Evolutionary conservation across 768 basidiomycete genomes (phyloP).

Genomic region (Serendipita vermifera): DNA sequence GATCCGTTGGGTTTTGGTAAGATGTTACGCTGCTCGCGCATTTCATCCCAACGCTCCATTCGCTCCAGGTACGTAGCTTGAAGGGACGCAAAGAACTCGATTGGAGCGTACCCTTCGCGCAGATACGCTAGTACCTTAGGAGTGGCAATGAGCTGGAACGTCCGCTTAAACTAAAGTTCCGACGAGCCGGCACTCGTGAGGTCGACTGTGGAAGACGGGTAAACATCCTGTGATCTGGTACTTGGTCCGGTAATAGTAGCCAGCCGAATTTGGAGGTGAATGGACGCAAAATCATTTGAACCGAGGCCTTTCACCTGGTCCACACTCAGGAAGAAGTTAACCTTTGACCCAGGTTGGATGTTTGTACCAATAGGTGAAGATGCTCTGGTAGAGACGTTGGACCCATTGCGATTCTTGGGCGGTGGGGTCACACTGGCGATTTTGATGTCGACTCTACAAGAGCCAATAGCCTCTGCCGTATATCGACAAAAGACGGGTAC

Average conservation of each 20-base stretch:
- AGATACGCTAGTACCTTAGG: constrained; percentile 61
- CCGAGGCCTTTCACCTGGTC: constrained; percentile 83
- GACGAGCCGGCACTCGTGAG: constrained; percentile 57
- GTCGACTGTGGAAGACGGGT: constrained; percentile 61
- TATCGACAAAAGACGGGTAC: constrained; percentile 89
- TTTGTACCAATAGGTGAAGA: constrained; percentile 54
- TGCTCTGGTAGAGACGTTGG: constrained; percentile 46
- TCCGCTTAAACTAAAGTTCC: constrained; percentile 71
- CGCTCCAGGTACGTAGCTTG: constrained; percentile 76
- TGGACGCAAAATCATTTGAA: constrained; percentile 72
- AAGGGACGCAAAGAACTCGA: constrained; percentile 82
- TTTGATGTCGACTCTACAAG: constrained; percentile 77
- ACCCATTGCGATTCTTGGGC: constrained; percentile 46
- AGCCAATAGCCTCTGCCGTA: constrained; percentile 90
- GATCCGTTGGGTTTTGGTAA: constrained; percentile 9
- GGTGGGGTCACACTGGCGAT: constrained; percentile 57
- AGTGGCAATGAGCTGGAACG: constrained; percentile 64
- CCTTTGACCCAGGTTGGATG: constrained; percentile 62
- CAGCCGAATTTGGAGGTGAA: constrained; percentile 79
- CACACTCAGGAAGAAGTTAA: constrained; percentile 72
- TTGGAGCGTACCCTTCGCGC: constrained; percentile 61
- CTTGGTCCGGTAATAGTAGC: constrained; percentile 73
- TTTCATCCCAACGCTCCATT: constrained; percentile 86
- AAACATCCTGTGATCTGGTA: constrained; percentile 63
- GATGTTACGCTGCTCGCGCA: constrained; percentile 57